Conservation (phyloP, 2,329 filamentous ascomycete genomes). For the Emericellopsis cladophorae region DNA sequence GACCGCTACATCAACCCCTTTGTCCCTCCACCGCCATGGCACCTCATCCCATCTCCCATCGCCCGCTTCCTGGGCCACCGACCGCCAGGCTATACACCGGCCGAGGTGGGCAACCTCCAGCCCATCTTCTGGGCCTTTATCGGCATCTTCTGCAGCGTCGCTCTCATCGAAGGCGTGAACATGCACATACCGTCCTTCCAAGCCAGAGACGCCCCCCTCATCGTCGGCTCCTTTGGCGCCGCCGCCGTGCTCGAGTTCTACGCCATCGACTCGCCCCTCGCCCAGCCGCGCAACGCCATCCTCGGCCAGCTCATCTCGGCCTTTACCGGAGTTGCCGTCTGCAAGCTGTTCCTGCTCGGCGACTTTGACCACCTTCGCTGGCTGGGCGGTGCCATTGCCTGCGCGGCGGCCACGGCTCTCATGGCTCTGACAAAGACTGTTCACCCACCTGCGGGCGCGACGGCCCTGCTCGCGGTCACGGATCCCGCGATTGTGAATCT, state of each 20-base stretch:
- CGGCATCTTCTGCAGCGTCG: slow-evolving; percentile 49
- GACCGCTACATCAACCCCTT: slow-evolving; percentile 64
- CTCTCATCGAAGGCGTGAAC: slow-evolving; percentile 45
- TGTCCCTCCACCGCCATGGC: slow-evolving; percentile 53
- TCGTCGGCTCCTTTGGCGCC: slow-evolving; percentile 63
- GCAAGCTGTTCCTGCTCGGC: slow-evolving; percentile 49
- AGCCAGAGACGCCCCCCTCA: slow-evolving; percentile 38
- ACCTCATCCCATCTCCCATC: slow-evolving; percentile 49
- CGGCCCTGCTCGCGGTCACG: slow-evolving; percentile 54
- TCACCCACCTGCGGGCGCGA: slow-evolving; percentile 65
- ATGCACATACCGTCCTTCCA: slow-evolving; percentile 40
- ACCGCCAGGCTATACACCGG: slow-evolving; percentile 15
- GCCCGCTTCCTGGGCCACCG: slow-evolving; percentile 59
- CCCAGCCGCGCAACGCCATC: slow-evolving; percentile 60
- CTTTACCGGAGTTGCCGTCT: slow-evolving; percentile 45
- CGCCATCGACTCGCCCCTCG: slow-evolving; percentile 56
- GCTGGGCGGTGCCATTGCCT: slow-evolving; percentile 52
- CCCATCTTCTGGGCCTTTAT: slow-evolving; percentile 51
- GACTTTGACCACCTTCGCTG: slow-evolving; percentile 41
- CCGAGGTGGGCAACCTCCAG: slow-evolving; percentile 41
- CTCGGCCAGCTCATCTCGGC: slow-evolving; percentile 54
- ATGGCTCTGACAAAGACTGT: slow-evolving; percentile 63
- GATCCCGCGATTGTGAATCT: slow-evolving; percentile 38
- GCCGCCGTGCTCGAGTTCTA: slow-evolving; percentile 67
- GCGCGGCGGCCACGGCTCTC: slow-evolving; percentile 45